A percentile compares a stretch with the other conserved stretches of the same genome.
phyloP scores from a whole-genome alignment of 192 early-diverging fungal species.

The Gonapodya prolifera region DNA sequence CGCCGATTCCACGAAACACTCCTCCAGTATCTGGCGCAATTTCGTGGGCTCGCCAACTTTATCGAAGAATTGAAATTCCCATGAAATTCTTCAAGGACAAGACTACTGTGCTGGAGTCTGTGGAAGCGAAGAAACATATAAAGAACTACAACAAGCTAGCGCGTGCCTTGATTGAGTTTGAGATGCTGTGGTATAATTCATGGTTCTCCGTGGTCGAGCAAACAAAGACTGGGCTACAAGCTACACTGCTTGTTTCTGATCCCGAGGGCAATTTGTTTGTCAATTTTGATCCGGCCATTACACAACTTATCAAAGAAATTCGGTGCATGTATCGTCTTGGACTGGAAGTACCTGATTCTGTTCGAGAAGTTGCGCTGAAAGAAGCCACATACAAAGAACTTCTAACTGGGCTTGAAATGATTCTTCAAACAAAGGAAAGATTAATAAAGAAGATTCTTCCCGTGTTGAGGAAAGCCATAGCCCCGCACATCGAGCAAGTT shows the following conservation, averaged over 20 bases:
- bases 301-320: slow-evolving; percentile 49
- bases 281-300: slow-evolving; percentile 47
- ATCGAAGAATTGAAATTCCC: slow-evolving; percentile 42
- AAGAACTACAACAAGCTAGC: slow-evolving; percentile 56
- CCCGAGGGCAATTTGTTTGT: slow-evolving; percentile 38
- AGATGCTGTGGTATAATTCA: slow-evolving; percentile 41
- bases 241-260: slow-evolving; percentile 42
- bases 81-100: slow-evolving; percentile 42
- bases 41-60: slow-evolving; percentile 47
- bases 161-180: slow-evolving; percentile 47
- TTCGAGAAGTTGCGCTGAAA: slow-evolving; percentile 40
- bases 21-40: slow-evolving; percentile 49
- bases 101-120: slow-evolving; percentile 36
- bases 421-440: slow-evolving; percentile 33
- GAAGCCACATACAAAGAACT: slow-evolving; percentile 48
- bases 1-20: slow-evolving; percentile 45
- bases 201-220: slow-evolving; percentile 46
- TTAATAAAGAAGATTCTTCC: slow-evolving; percentile 34
- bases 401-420: slow-evolving; percentile 24
- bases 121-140: slow-evolving; percentile 50
- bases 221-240: slow-evolving; percentile 49
- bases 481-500: slow-evolving; percentile 46
- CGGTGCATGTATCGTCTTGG: slow-evolving; percentile 35
- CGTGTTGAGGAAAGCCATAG: slow-evolving; percentile 33
- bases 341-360: slow-evolving; percentile 37